Percentiles rank a stretch among this genome's conserved stretches.
phyloP scores from a whole-genome alignment of 768 basidiomycete species.

The Epithele typhae region DNA sequence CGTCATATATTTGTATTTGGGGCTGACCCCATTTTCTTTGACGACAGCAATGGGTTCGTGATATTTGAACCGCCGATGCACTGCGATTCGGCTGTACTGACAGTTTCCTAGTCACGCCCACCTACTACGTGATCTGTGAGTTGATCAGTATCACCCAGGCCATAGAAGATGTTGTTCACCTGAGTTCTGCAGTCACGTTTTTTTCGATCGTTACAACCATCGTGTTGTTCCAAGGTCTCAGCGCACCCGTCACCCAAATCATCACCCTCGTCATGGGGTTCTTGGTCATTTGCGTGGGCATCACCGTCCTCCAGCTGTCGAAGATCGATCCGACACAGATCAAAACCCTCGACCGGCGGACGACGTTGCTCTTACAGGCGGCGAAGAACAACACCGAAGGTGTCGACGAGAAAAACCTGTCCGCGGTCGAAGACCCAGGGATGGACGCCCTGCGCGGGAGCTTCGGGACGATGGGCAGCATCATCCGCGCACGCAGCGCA shows the following conservation, averaged over 20 bases:
- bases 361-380: conserved; percentile 89
- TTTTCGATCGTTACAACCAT: conserved; percentile 83
- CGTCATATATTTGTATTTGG: neutral
- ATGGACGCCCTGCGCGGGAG: conserved; percentile 89
- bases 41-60: conserved; percentile 66
- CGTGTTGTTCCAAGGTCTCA: conserved; percentile 85
- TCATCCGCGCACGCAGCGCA: conserved; percentile 68
- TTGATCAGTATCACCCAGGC: conserved; percentile 1
- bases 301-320: conserved; percentile 93
- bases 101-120: conserved; percentile 64
- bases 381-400: conserved; percentile 65
- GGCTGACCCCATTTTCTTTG: neutral
- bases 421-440: conserved; percentile 82
- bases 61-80: too few species aligned
- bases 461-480: conserved; percentile 87
- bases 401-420: conserved; percentile 57
- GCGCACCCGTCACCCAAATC: conserved; percentile 71
- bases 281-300: conserved; percentile 86
- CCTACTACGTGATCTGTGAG: conserved; percentile 83
- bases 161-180: neutral
- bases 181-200: conserved; percentile 59
- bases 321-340: conserved; percentile 86
- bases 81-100: conserved; percentile 11
- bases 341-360: conserved; percentile 76
- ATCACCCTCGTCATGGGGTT: conserved; percentile 92